phyloP scores from a whole-genome alignment of 2,329 filamentous ascomycete species.

The Cordyceps pruinosa region DNA sequence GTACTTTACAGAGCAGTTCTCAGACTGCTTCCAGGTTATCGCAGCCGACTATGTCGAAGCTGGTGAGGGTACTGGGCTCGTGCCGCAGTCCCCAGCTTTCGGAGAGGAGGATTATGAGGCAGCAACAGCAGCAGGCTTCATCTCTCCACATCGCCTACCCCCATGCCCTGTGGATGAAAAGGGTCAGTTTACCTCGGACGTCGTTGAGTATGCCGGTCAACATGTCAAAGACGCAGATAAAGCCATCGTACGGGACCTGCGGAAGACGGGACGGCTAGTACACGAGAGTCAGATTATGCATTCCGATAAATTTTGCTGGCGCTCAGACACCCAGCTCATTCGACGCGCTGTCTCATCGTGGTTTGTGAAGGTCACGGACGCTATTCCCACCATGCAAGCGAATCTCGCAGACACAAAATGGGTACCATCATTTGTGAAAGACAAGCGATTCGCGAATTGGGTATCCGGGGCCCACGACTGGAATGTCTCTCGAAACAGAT shows the following conservation, averaged over 20 bases:
- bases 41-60: slow-evolving; percentile 65
- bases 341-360: slow-evolving; percentile 22
- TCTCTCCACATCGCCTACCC: slow-evolving; percentile 54
- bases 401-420: slow-evolving; percentile 21
- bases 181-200: slow-evolving; percentile 21
- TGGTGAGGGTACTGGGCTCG: slow-evolving; percentile 67
- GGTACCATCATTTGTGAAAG: slow-evolving; percentile 21
- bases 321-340: slow-evolving; percentile 24
- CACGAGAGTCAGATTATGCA: slow-evolving; percentile 20
- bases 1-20: slow-evolving; percentile 66
- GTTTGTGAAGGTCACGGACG: slow-evolving; percentile 22
- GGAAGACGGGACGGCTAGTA: slow-evolving; percentile 18
- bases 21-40: slow-evolving; percentile 60
- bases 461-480: slow-evolving; percentile 12
- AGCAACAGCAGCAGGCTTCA: slow-evolving; percentile 56
- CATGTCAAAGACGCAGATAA: slow-evolving; percentile 23
- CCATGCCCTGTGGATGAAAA: slow-evolving; percentile 64
- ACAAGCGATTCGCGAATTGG: slow-evolving; percentile 23
- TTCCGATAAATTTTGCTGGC: slow-evolving; percentile 22
- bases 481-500: slow-evolving; percentile 38
- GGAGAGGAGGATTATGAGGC: slow-evolving; percentile 73
- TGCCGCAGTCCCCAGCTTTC: slow-evolving; percentile 68
- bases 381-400: slow-evolving; percentile 18
- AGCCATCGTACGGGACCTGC: slow-evolving; percentile 21
- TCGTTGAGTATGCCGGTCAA: slow-evolving; percentile 20